Percentiles rank a stretch among this genome's conserved stretches.
phyloP scores from a whole-genome alignment of 2,329 filamentous ascomycete species.

The Sphaerulina populicola region DNA sequence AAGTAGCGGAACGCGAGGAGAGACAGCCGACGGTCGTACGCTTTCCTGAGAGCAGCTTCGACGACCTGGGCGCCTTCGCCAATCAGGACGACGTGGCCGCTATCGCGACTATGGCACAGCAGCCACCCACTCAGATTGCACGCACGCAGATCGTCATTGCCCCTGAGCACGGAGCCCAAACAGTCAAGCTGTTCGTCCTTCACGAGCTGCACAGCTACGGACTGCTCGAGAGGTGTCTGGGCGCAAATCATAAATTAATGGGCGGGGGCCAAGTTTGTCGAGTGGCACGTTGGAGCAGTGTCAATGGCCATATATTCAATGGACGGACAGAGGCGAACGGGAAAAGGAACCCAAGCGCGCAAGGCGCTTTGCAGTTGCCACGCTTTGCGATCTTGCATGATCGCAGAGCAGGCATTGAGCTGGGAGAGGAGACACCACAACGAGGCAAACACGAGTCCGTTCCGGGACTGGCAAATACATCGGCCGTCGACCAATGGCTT shows the following conservation, averaged over 20 bases:
- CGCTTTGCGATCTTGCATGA: conserved; percentile 8
- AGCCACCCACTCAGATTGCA: neutral
- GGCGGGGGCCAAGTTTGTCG: conserved; percentile 17
- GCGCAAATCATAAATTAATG: conserved; percentile 3
- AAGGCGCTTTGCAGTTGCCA: conserved; percentile 10
- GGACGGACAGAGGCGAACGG: conserved; percentile 15
- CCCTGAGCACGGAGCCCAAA: conserved; percentile 8
- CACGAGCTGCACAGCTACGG: conserved; percentile 13
- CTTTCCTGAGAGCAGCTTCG: conserved; percentile 21
- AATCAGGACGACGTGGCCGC: conserved; percentile 6
- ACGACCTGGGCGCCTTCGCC: conserved; percentile 13
- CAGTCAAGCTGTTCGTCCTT: conserved; percentile 15
- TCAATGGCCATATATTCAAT: conserved; percentile 22
- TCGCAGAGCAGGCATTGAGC: conserved; percentile 3
- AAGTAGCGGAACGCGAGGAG: conserved; percentile 14
- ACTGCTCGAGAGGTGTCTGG: conserved; percentile 20
- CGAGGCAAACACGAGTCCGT: conserved; percentile 13
- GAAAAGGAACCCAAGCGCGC: neutral
- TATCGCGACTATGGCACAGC: neutral
- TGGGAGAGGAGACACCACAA: neutral
- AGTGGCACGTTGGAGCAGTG: conserved; percentile 12
- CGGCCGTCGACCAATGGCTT: conserved; percentile 23
- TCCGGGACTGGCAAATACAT: conserved; percentile 5
- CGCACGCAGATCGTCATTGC: conserved; percentile 15
- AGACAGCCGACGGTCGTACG: conserved; percentile 15